These are phyloP conservation scores for Alternaria ventricosa DNA, from an alignment of 2,329 filamentous ascomycete species.

Conservation along the genomic window DNA sequence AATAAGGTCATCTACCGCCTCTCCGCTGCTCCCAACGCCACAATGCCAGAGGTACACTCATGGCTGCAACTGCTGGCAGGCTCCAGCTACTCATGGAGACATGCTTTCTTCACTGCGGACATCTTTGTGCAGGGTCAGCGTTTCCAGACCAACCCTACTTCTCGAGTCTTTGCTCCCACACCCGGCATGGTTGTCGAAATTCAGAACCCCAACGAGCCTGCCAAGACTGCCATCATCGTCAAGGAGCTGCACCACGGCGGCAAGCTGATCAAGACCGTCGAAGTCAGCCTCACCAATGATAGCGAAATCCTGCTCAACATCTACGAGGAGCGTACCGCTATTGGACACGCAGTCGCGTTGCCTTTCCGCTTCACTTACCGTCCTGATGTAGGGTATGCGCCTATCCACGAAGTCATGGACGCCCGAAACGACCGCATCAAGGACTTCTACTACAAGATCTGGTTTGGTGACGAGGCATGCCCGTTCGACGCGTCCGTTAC, in stretches of 20 bases:
- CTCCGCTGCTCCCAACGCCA: slow-evolving; percentile 73
- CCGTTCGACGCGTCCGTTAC: slow-evolving; percentile 86
- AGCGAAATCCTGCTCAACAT: slow-evolving; percentile 87
- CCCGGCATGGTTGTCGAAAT: slow-evolving; percentile 92
- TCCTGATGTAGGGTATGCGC: slow-evolving; percentile 95
- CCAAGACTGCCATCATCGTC: slow-evolving; percentile 83
- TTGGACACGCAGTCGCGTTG: slow-evolving; percentile 81
- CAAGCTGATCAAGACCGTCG: slow-evolving; percentile 86
- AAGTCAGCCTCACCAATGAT: slow-evolving; percentile 76
- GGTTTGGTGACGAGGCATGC: slow-evolving; percentile 88
- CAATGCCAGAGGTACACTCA: slow-evolving; percentile 77
- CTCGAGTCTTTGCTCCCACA: slow-evolving; percentile 85
- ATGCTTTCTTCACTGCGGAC: slow-evolving; percentile 91
- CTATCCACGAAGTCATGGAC: slow-evolving; percentile 95
- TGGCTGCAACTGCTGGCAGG: slow-evolving; percentile 92
- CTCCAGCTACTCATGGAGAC: slow-evolving; percentile 85
- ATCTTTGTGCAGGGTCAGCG: slow-evolving; percentile 94
- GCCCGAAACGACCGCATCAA: slow-evolving; percentile 97
- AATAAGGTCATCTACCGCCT: slow-evolving; percentile 85
- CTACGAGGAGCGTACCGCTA: slow-evolving; percentile 89
- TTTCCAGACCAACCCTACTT: slow-evolving; percentile 96
- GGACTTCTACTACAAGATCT: slow-evolving; percentile 97
- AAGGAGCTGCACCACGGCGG: slow-evolving; percentile 86
- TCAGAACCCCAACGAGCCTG: slow-evolving; percentile 76
- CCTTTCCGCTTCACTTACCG: slow-evolving; percentile 91